Evolutionary conservation across 108 stramenopile species (phyloP).

Genomic region (Cyclotella atomus): DNA sequence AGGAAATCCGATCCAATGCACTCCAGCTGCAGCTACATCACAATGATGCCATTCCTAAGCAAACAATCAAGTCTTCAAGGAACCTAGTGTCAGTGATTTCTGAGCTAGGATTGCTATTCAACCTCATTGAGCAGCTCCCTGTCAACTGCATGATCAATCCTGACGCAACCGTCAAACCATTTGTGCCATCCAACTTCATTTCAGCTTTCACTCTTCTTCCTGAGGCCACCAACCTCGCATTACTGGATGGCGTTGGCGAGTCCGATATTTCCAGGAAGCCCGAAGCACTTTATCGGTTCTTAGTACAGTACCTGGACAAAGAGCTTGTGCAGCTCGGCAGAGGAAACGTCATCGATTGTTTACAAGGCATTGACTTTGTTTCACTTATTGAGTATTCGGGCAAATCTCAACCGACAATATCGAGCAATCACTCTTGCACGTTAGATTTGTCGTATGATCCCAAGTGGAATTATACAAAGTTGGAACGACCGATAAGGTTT

Average conservation of each 20-base stretch:
- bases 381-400: slow-evolving; percentile 73
- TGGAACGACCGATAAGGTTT: slow-evolving; percentile 50
- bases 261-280: slow-evolving; percentile 74
- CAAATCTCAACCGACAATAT: slow-evolving; percentile 51
- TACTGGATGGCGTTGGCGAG: slow-evolving; percentile 79
- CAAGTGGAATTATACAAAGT: slow-evolving; percentile 39
- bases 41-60: slow-evolving; percentile 11
- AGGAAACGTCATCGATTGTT: slow-evolving; percentile 56
- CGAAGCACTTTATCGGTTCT: slow-evolving; percentile 85
- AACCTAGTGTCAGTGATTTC: slow-evolving; percentile 58
- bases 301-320: slow-evolving; percentile 78
- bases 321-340: slow-evolving; percentile 50
- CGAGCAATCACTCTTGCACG: slow-evolving; percentile 64
- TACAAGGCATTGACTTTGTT: slow-evolving; percentile 78
- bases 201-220: slow-evolving; percentile 65
- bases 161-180: slow-evolving; percentile 53
- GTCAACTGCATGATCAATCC: slow-evolving; percentile 61
- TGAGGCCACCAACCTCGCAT: slow-evolving; percentile 77
- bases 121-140: slow-evolving; percentile 77
- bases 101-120: slow-evolving; percentile 81
- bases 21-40: slow-evolving; percentile 51
- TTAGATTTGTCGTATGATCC: slow-evolving; percentile 74
- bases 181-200: slow-evolving; percentile 77
- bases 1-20: slow-evolving; percentile 61
- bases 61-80: neutral